Base-by-base conservation (phyloP, 306 rosid species). In the Malus orientalis region DNA sequence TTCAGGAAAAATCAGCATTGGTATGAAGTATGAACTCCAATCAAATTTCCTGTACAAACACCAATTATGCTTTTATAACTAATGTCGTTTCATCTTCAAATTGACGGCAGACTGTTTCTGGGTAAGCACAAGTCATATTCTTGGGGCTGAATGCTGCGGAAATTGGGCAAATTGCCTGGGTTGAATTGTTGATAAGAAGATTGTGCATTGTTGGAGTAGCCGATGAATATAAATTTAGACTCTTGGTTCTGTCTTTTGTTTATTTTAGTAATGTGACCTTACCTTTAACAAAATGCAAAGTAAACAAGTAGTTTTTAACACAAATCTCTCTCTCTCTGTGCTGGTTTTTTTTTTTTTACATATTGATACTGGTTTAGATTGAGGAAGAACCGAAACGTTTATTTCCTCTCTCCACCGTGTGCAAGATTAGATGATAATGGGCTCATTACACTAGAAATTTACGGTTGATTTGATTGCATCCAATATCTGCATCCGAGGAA, bases 1-100 rank as follows among this genome's bases (percentile, higher is more conserved):
- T 95, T 92, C 87, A 90, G 96, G 91, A 95, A 95, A 78, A 92
- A 85, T 79, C 97, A 88, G 80, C 98, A 92, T 49, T 95, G 91
- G 97, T 90, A 87, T 70, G 85, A 42, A 65, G 71, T 23, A 27
- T 27, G 29, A 12, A 20, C 20, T 59, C 72, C 69, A 32, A 32
- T 22, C 23, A 1, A 11, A 32, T 84, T 68, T 71, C 49, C 71
- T 6, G 49, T 54, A 51, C 54, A 72, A 23, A 68, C 30, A 13
- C 67, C 19, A 61, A 29, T 61, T 27, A 27, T 61, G 20, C 40
- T 6, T 13, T 14, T 29, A 27, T 61, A 20, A 66, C 4, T 66
- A 14, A 66, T 18, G n/a, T 23, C 15, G 33, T 3, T 62, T n/a
- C 23, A 6, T 62, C 60, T 29, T 47, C 36, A 9, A 44, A 44